phyloP scores from a whole-genome alignment of 371 early-diverging fungal genomes.

The Furculomyces boomerangus region DNA sequence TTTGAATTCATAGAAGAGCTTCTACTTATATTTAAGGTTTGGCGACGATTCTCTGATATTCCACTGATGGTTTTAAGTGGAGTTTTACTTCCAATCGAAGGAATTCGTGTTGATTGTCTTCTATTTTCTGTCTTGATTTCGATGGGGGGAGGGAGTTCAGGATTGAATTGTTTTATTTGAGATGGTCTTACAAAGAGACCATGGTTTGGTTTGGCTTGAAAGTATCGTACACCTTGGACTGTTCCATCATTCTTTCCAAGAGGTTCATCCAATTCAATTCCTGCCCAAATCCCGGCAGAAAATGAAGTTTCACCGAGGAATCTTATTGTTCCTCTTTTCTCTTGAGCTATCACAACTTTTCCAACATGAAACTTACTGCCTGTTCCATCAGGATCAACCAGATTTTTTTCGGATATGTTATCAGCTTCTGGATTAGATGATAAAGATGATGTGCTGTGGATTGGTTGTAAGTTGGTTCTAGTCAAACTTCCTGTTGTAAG shows the following conservation, averaged over 20 bases:
- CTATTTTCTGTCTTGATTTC: neutral
- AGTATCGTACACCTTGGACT: slow-evolving; percentile 45
- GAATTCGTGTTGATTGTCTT: neutral
- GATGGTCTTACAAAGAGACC: slow-evolving; percentile 56
- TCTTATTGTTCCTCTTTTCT: slow-evolving; percentile 44
- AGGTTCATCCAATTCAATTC: slow-evolving; percentile 48
- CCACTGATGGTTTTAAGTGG: neutral
- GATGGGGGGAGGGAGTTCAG: no score
- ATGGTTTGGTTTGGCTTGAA: slow-evolving; percentile 40
- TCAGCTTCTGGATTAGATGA: no score
- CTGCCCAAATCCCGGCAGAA: slow-evolving; percentile 55
- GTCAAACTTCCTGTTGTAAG: no score
- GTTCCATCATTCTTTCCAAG: slow-evolving; percentile 70
- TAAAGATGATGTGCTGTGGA: no score
- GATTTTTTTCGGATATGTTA: no score
- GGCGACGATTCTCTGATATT: neutral
- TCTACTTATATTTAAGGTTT: neutral
- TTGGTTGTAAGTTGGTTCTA: no score
- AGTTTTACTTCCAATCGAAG: neutral
- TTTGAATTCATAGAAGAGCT: neutral
- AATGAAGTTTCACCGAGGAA: slow-evolving; percentile 48
- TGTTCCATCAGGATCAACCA: no score
- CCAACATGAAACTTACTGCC: slow-evolving; percentile 6
- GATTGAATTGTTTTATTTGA: slow-evolving; percentile 25
- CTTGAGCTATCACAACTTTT: slow-evolving; percentile 31